These are phyloP conservation scores for Dactylorhiza incarnata DNA, from an alignment of 106 monocot genomes.

Conservation along the genomic window DNA sequence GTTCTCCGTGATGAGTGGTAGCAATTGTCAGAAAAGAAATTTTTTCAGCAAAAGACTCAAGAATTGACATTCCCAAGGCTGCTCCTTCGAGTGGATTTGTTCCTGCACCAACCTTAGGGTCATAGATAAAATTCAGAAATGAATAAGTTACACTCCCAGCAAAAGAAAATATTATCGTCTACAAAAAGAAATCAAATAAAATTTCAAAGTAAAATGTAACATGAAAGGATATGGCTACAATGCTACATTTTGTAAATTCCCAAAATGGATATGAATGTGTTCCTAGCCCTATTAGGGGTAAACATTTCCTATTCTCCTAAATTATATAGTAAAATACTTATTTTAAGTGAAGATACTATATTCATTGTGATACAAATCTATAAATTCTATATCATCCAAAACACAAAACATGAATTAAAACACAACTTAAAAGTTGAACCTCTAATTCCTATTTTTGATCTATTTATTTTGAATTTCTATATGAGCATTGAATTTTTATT, in stretches of 20 bases:
- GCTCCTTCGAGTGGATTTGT: slow-evolving; percentile 96
- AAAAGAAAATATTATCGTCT: not conserved
- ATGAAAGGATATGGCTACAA: not conserved
- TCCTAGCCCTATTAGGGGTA: not conserved
- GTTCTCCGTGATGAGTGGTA: slow-evolving; percentile 92
- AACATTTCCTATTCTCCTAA: not conserved
- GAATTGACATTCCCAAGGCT: slow-evolving; percentile 78
- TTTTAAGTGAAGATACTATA: not conserved
- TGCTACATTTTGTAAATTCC: not conserved
- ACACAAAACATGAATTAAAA: no score
- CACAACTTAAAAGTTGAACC: no score
- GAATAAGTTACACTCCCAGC: not conserved
- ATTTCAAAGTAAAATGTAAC: slow-evolving; percentile 1
- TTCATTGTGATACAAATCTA: no score
- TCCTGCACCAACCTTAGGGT: slow-evolving; percentile 79
- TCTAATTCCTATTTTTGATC: no score
- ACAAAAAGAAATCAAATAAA: not conserved
- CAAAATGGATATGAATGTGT: not conserved
- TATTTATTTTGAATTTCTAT: no score
- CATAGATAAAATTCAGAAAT: not conserved
- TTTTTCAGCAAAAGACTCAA: slow-evolving; percentile 68
- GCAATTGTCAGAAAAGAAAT: slow-evolving; percentile 66
- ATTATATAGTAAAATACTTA: not conserved
- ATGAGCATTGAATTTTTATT: no score
- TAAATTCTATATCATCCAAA: no score